Conservation (phyloP, 306 rosid species). For the Cucurbita maxima region DNA sequence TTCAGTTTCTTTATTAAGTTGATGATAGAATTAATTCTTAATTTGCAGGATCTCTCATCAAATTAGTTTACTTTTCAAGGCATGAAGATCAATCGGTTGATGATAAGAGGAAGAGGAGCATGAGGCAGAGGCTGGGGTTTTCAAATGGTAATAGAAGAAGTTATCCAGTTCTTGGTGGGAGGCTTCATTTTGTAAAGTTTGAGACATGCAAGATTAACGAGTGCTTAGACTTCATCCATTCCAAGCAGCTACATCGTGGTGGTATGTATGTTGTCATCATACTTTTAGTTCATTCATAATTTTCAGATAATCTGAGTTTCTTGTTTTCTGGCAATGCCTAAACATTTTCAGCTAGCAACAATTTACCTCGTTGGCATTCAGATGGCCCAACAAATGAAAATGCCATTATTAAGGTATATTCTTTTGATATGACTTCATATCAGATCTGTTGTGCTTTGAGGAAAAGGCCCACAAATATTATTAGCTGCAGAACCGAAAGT, state of each 20-base stretch:
- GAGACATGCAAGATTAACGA: constrained; percentile 83
- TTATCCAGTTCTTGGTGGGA: constrained; percentile 94
- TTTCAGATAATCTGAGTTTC: not conserved
- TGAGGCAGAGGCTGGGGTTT: constrained; percentile 59
- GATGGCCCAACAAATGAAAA: constrained; percentile 33
- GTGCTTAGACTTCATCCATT: constrained; percentile 84
- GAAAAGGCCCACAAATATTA: not conserved
- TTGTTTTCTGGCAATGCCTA: not conserved
- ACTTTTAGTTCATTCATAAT: not conserved
- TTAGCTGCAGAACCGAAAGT: not conserved
- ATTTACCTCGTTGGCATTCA: constrained; percentile 44
- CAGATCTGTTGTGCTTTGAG: not conserved
- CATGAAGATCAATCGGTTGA: constrained; percentile 49
- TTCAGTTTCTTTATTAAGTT: not conserved
- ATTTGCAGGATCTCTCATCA: constrained; percentile 76
- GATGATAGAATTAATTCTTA: not conserved
- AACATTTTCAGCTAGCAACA: constrained; percentile 29
- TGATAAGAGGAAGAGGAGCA: constrained; percentile 59
- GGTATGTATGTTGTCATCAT: constrained; percentile 25
- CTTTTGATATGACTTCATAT: not conserved
- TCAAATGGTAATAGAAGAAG: constrained; percentile 69
- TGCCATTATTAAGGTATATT: constrained; percentile 72
- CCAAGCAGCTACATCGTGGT: constrained; percentile 86
- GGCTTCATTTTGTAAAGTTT: constrained; percentile 98
- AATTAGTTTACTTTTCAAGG: constrained; percentile 94